These are phyloP conservation scores for Metschnikowia anglica DNA, from an alignment of 805 yeast genomes.

Conservation along the genomic window DNA sequence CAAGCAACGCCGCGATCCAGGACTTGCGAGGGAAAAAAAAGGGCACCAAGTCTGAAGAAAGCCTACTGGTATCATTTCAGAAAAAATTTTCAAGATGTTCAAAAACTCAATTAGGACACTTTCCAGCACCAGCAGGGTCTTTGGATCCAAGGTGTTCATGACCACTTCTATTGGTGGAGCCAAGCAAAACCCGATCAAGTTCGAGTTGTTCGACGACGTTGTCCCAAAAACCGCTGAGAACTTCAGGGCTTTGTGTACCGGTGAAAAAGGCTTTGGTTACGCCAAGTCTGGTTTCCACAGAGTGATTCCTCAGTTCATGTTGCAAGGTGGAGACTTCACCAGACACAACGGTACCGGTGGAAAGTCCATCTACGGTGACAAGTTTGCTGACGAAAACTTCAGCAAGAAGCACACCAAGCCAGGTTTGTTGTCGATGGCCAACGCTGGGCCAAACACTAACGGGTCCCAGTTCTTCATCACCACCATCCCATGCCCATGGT, in stretches of 20 bases:
- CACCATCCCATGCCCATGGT: slow-evolving; percentile 83
- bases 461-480: slow-evolving; percentile 97
- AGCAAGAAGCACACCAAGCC: slow-evolving; percentile 71
- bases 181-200: slow-evolving; percentile 23
- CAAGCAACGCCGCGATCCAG: slow-evolving; percentile 1
- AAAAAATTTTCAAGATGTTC: slow-evolving; percentile 2
- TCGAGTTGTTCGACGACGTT: slow-evolving; percentile 76
- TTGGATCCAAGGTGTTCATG: slow-evolving; percentile 56
- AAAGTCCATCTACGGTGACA: slow-evolving; percentile 78
- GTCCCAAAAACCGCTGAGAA: slow-evolving; percentile 96
- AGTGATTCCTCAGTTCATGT: slow-evolving; percentile 94
- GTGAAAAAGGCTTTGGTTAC: slow-evolving; percentile 93
- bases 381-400: slow-evolving; percentile 90
- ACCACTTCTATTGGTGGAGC: slow-evolving; percentile 49
- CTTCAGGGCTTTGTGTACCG: slow-evolving; percentile 92
- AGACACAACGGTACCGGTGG: slow-evolving; percentile 93
- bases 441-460: slow-evolving; percentile 97
- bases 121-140: slow-evolving; percentile 45
- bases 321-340: slow-evolving; percentile 82
- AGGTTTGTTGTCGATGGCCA: slow-evolving; percentile 95
- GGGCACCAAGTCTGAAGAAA: background rate
- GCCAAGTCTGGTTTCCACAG: slow-evolving; percentile 90
- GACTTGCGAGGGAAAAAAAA: background rate
- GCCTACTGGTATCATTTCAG: background rate
- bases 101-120: slow-evolving; percentile 43